Percentiles rank a stretch among this genome's conserved stretches.
These are phyloP conservation scores for Epipyxis sp. DNA, from an alignment of 108 stramenopile species.

Conservation along the genomic window DNA sequence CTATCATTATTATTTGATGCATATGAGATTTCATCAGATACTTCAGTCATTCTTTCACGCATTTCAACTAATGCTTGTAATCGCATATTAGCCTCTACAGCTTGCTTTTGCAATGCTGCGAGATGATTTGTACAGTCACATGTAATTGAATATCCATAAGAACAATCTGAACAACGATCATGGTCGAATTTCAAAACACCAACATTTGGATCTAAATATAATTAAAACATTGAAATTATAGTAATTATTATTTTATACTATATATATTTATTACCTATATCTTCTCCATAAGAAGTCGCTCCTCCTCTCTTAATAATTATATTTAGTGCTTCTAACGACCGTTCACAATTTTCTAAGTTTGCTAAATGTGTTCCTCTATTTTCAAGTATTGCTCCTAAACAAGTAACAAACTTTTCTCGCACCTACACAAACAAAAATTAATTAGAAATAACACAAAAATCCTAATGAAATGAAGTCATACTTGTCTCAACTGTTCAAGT, in stretches of 20 bases:
- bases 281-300: too few relatives aligned
- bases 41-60: slow-evolving; percentile 1
- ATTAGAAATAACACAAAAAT: background rate
- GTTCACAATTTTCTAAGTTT: slow-evolving; percentile 1
- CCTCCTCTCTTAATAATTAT: background rate
- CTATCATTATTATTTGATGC: too few relatives aligned
- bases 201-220: background rate
- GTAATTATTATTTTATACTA: too few relatives aligned
- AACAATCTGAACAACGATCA: background rate
- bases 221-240: too few relatives aligned
- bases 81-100: background rate
- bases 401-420: background rate
- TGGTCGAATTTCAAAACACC: background rate
- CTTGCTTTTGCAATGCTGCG: slow-evolving; percentile 7
- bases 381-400: background rate
- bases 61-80: slow-evolving; percentile 18
- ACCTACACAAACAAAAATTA: background rate
- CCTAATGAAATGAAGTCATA: background rate
- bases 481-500: background rate
- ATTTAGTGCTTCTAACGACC: background rate
- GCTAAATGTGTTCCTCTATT: background rate
- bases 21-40: background rate
- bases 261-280: too few relatives aligned
- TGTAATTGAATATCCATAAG: background rate
- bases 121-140: background rate